These are phyloP conservation scores for Eryngium alpinum DNA, from an alignment of 140 eudicot genomes.

Conservation along the genomic window DNA sequence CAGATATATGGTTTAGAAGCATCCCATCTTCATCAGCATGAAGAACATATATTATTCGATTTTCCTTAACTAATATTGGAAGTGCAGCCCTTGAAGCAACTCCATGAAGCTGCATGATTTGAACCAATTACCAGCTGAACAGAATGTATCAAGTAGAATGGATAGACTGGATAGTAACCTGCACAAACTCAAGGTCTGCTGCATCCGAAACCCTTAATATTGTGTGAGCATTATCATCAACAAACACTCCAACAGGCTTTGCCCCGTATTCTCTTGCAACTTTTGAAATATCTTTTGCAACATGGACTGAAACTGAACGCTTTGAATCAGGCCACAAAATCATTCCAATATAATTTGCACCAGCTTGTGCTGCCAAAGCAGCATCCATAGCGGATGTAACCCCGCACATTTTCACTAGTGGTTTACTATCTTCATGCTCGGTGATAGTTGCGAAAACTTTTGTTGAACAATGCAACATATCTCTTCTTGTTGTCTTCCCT, in stretches of 20 bases:
- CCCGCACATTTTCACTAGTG: slow-evolving; percentile 95
- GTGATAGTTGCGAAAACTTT: slow-evolving; percentile 18
- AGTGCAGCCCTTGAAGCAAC: slow-evolving; percentile 69
- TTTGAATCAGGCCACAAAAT: slow-evolving; percentile 88
- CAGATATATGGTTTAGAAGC: slow-evolving; percentile 64
- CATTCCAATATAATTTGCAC: slow-evolving; percentile 93
- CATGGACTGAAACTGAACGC: slow-evolving; percentile 68
- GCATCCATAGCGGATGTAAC: slow-evolving; percentile 93
- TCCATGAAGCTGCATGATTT: slow-evolving; percentile 80
- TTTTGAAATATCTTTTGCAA: slow-evolving; percentile 78
- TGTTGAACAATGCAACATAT: slow-evolving; percentile 22
- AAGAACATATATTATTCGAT: slow-evolving; percentile 66
- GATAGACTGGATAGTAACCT: slow-evolving; percentile 34
- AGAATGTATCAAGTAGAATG: background rate
- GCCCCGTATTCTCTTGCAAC: slow-evolving; percentile 77
- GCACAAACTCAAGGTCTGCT: slow-evolving; percentile 83
- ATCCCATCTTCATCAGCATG: slow-evolving; percentile 70
- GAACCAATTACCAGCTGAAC: slow-evolving; percentile 15
- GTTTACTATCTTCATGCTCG: slow-evolving; percentile 28
- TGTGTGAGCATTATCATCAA: slow-evolving; percentile 67
- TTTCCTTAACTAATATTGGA: slow-evolving; percentile 43
- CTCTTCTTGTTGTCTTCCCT: slow-evolving; percentile 21
- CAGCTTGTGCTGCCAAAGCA: slow-evolving; percentile 95
- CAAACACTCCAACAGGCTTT: slow-evolving; percentile 96
- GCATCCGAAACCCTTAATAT: slow-evolving; percentile 65